These are phyloP conservation scores for Pyrrhoderma noxium DNA, from an alignment of 1,284 basidiomycete genomes.

Conservation along the genomic window DNA sequence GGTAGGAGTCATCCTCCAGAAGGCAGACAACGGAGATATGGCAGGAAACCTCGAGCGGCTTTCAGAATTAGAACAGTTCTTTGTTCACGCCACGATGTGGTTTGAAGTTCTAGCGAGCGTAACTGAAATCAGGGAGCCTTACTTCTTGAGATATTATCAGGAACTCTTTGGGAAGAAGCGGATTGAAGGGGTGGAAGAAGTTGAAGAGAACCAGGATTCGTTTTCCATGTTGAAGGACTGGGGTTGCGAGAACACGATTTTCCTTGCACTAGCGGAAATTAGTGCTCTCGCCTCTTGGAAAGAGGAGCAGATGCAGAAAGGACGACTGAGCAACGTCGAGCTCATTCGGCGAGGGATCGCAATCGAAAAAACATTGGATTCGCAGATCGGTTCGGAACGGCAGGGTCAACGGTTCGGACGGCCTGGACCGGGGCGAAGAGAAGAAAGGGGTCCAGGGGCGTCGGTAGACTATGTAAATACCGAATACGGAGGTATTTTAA, in stretches of 20 bases:
- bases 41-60: neutral
- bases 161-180: slow-evolving; percentile 44
- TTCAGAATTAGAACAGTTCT: slow-evolving; percentile 40
- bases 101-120: slow-evolving; percentile 76
- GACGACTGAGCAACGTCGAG: slow-evolving; percentile 46
- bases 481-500: neutral
- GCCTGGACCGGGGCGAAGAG: too few species aligned
- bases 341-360: slow-evolving; percentile 45
- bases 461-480: neutral
- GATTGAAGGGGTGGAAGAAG: slow-evolving; percentile 28
- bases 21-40: slow-evolving; percentile 23
- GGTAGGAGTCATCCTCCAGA: slow-evolving; percentile 40
- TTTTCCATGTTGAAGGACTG: slow-evolving; percentile 70
- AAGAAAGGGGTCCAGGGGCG: slow-evolving; percentile 10
- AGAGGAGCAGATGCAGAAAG: slow-evolving; percentile 30
- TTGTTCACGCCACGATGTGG: slow-evolving; percentile 78
- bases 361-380: slow-evolving; percentile 43
- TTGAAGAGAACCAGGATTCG: neutral
- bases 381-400: slow-evolving; percentile 19
- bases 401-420: slow-evolving; percentile 9
- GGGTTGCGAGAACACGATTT: slow-evolving; percentile 76
- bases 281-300: slow-evolving; percentile 65
- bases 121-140: slow-evolving; percentile 51
- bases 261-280: slow-evolving; percentile 71
- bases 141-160: slow-evolving; percentile 50